phyloP scores from a whole-genome alignment of 371 early-diverging fungal genomes.

The Massospora cicadina region DNA sequence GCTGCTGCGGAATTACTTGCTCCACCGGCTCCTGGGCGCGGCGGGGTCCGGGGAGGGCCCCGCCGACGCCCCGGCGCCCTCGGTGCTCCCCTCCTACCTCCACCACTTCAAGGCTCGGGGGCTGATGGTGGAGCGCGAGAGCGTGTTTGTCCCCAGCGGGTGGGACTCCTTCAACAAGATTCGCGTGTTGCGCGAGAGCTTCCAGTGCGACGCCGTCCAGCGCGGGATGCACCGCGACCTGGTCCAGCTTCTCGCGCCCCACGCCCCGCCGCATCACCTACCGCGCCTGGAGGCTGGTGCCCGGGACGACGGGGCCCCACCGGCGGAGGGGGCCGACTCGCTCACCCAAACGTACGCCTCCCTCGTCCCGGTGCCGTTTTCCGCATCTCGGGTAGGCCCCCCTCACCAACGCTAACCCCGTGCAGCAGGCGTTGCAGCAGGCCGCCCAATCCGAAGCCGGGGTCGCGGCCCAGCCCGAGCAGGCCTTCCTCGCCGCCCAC shows the following conservation, averaged over 20 bases:
- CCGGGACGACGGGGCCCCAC: neutral
- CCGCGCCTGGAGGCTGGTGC: neutral
- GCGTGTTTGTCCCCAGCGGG: constrained; percentile 72
- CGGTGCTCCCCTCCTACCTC: constrained; percentile 9
- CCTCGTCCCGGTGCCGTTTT: constrained; percentile 5
- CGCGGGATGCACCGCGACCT: constrained; percentile 35
- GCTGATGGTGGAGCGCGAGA: constrained; percentile 72
- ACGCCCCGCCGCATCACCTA: neutral
- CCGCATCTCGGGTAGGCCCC: neutral
- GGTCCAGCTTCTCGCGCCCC: constrained; percentile 12
- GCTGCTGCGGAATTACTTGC: constrained; percentile 59
- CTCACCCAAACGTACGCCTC: neutral
- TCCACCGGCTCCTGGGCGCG: constrained; percentile 44
- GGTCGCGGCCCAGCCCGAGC: constrained; percentile 9
- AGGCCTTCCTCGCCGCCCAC: constrained; percentile 8
- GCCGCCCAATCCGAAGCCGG: neutral
- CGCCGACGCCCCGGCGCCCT: neutral
- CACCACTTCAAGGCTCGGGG: constrained; percentile 36
- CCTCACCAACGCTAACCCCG: neutral
- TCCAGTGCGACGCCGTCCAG: constrained; percentile 38
- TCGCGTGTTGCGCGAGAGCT: constrained; percentile 46
- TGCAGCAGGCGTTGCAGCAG: neutral
- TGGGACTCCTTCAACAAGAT: constrained; percentile 88
- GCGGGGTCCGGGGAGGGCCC: constrained; percentile 5
- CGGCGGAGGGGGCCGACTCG: neutral